These are phyloP conservation scores for Trametes sp. DNA, from an alignment of 1,284 basidiomycete genomes.

Conservation along the genomic window DNA sequence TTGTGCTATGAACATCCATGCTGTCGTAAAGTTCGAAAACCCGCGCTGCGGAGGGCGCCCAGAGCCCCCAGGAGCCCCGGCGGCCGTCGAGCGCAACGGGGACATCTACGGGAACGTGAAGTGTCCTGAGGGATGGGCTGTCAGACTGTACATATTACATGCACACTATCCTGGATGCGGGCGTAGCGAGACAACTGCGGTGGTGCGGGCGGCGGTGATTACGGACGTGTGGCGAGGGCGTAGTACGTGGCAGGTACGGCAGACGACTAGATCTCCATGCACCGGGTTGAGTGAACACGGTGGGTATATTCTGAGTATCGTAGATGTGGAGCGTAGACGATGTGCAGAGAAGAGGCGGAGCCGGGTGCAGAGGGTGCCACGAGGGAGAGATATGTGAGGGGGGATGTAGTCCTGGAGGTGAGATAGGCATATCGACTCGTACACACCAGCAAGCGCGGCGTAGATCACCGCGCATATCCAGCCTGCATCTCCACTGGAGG, in stretches of 20 bases:
- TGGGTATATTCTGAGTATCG: conserved; percentile 34
- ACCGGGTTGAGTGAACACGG: conserved; percentile 24
- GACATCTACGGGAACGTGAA: conserved; percentile 13
- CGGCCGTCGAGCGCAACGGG: not conserved
- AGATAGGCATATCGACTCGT: conserved; percentile 25
- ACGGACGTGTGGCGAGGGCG: conserved; percentile 4
- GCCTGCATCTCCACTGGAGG: conserved; percentile 45
- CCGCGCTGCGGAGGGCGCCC: conserved; percentile 10
- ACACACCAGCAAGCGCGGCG: conserved; percentile 19
- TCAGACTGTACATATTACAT: conserved; percentile 29
- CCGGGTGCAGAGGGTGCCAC: conserved; percentile 3
- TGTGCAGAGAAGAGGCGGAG: conserved; percentile 5
- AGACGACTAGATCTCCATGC: conserved; percentile 26
- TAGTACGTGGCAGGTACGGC: conserved; percentile 2
- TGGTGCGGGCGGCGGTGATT: conserved; percentile 1
- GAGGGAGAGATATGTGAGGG: not conserved
- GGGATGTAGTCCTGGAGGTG: conserved; percentile 8
- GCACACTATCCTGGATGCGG: conserved; percentile 22
- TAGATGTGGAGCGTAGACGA: conserved; percentile 26
- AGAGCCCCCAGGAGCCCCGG: not conserved
- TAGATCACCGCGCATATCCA: conserved; percentile 41
- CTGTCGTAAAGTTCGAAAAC: conserved; percentile 11
- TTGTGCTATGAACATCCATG: conserved; percentile 16
- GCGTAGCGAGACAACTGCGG: conserved; percentile 17
- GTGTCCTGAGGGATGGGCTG: conserved; percentile 16